Conservation (phyloP, 192 early-diverging fungal genomes). For the Coemansia sp. region DNA sequence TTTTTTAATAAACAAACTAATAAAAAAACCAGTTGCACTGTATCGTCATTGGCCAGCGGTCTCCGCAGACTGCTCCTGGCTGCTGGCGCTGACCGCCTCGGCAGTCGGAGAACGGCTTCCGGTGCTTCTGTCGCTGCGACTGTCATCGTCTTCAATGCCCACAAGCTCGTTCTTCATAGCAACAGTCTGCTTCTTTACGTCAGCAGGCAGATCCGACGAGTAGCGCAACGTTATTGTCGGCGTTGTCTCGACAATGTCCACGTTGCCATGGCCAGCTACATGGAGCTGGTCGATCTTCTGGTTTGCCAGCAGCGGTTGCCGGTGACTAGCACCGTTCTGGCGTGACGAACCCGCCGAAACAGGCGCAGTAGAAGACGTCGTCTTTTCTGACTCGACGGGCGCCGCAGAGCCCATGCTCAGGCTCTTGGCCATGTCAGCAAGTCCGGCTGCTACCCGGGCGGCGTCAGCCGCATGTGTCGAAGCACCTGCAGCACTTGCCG, state of each 20-base stretch:
- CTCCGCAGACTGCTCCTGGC: background rate
- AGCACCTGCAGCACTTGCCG: background rate
- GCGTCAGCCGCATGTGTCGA: background rate
- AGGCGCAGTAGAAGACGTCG: background rate
- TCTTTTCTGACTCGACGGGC: background rate
- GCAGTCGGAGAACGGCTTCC: slow-evolving; percentile 9
- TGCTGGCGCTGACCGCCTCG: background rate
- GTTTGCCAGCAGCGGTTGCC: slow-evolving; percentile 38
- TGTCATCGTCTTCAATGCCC: slow-evolving; percentile 45
- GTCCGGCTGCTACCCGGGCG: background rate
- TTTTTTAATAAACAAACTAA: background rate
- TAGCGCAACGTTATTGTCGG: slow-evolving; percentile 51
- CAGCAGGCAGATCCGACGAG: slow-evolving; percentile 44
- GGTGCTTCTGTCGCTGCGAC: slow-evolving; percentile 21
- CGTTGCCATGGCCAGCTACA: slow-evolving; percentile 44
- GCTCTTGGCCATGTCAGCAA: slow-evolving; percentile 3
- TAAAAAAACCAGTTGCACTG: background rate
- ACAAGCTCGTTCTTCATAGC: slow-evolving; percentile 56
- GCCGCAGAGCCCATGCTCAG: slow-evolving; percentile 2
- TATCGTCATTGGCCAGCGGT: no score
- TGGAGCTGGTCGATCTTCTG: slow-evolving; percentile 52
- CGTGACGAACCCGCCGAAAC: background rate
- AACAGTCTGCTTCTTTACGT: slow-evolving; percentile 46
- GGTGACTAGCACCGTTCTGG: slow-evolving; percentile 6
- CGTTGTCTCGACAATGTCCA: slow-evolving; percentile 49